Conservation (phyloP, 2,329 filamentous ascomycete genomes). For the Lachnellula suecica region DNA sequence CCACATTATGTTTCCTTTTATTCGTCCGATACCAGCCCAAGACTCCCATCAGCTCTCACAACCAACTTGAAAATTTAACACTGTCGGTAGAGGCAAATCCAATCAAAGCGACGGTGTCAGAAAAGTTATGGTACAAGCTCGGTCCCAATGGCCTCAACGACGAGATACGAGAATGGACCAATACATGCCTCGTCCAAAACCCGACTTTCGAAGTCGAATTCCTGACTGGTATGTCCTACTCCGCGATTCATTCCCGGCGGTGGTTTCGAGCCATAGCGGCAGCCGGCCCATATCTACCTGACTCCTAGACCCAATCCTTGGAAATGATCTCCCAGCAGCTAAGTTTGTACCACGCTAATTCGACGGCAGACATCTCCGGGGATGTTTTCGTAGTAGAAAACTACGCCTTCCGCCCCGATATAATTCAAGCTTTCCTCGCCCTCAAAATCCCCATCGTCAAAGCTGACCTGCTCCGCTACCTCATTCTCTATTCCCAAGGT, state of each 20-base stretch:
- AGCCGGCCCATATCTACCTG: no score
- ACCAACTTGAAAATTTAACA: no score
- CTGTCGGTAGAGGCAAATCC: no score
- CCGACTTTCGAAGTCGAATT: conserved; percentile 26
- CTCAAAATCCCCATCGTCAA: conserved; percentile 39
- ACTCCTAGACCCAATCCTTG: no score
- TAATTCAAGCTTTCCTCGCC: conserved; percentile 35
- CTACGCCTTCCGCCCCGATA: conserved; percentile 36
- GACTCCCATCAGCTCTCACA: no score
- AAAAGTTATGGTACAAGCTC: conserved; percentile 40
- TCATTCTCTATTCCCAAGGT: conserved; percentile 40
- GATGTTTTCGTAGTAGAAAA: conserved; percentile 32
- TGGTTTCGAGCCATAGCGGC: no score
- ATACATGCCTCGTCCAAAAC: conserved; percentile 31
- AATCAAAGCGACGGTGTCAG: conserved; percentile 14
- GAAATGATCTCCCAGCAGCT: no score
- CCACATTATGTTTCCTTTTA: no score
- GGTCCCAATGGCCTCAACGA: conserved; percentile 34
- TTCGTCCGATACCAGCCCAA: no score
- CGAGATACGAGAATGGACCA: conserved; percentile 30
- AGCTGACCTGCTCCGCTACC: conserved; percentile 42
- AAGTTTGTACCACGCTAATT: no score
- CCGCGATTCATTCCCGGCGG: no score
- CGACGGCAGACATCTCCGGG: no score
- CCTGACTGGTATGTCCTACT: conserved; percentile 31